Evolutionary conservation across 139 green algal genomes (phyloP), one percentile per base, ranked within the genome.

Genomic region (Picochlorum sp.): DNA sequence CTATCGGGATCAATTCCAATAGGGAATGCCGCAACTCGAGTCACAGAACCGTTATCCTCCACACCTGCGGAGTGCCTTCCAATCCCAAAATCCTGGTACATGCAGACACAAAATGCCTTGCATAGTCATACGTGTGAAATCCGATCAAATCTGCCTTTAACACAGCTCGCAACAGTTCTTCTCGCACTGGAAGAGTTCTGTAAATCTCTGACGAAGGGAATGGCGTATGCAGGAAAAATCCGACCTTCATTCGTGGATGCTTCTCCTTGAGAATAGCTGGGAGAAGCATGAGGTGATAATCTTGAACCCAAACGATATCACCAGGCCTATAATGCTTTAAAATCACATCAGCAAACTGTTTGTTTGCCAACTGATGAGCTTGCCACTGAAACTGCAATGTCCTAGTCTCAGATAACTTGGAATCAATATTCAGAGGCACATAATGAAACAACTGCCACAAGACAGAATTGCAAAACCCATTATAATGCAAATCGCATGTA

Each of bases 381-480:
- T 79, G 70, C 89, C 92, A 99, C 81, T 99, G 91, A 72, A 86
- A 85, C 34, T 78, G 65, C 37, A 95, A 80, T 37, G 85, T 91
- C 16, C 80, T 70, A 58, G 91, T 91, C 65, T 92, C 88, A 8
- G 70, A 76, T 52, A 98, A 84, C 66, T 87, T 89, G 49, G 69
- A 76, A 68, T 98, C 91, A 52, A 92, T 85, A 57, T 95, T 90
- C 15, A 98, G 83, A 6, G 94, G 90, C 49, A 98, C 90, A 68
- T 99, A 99, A 77, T 97, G 92, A 74, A 97, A 97, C 21, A 97
- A 85, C 79, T 92, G 85, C 92, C 91, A 98, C 62, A 98, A 83
- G 55, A 98, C 87, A 61, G 84, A 92, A 80, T 98, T 98, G 81
- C 92, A 97, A 74, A 96, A 98, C 47, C 92, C 92, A 65, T 84